Evolutionary conservation across 2,329 filamentous ascomycete genomes (phyloP).

Genomic region (Xylaria sp.): DNA sequence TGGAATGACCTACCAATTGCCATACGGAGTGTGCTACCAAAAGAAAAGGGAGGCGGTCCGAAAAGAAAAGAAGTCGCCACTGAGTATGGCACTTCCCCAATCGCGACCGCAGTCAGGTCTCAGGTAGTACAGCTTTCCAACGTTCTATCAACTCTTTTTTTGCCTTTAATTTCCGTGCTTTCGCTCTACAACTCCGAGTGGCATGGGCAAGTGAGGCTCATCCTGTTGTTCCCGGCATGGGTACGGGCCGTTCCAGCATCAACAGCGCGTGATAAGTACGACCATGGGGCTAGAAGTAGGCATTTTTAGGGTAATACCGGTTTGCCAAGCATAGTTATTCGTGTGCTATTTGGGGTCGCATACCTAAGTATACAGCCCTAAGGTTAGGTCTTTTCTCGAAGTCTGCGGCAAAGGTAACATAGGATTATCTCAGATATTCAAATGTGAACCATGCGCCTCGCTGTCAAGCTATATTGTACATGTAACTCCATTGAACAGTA

Average conservation of each 20-base stretch:
- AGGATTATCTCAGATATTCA: constrained; percentile 5
- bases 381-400: neutral
- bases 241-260: constrained; percentile 20
- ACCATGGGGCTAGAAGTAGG: constrained; percentile 29
- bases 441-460: constrained; percentile 17
- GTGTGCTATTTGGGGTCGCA: neutral
- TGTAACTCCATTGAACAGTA: constrained; percentile 4
- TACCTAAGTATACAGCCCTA: constrained; percentile 1
- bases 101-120: neutral
- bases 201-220: constrained; percentile 24
- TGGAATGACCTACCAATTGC: neutral
- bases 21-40: neutral
- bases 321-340: constrained; percentile 3
- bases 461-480: constrained; percentile 1
- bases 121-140: neutral
- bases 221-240: constrained; percentile 7
- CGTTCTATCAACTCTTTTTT: constrained; percentile 6
- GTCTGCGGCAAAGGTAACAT: constrained; percentile 1
- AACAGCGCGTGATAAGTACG: constrained; percentile 1
- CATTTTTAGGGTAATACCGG: neutral
- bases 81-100: constrained; percentile 1
- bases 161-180: constrained; percentile 1
- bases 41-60: constrained; percentile 26
- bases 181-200: neutral
- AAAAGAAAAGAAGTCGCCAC: constrained; percentile 23